Conservation (phyloP, 805 yeast genomes). For the Sugiyamaella marilandica region DNA sequence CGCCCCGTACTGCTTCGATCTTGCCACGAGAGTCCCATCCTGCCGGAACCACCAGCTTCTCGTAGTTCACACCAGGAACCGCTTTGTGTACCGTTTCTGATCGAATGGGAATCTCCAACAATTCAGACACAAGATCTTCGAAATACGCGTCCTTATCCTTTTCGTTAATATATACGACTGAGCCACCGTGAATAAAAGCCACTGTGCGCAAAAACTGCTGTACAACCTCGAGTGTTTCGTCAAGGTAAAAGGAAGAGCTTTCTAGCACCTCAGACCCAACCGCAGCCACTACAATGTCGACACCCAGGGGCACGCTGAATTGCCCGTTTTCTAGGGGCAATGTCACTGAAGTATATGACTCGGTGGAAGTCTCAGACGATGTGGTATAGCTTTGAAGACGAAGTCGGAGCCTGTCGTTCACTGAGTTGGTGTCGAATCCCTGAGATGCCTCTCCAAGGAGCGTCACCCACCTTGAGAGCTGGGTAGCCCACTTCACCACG, state of each 20-base stretch:
- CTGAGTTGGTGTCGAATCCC: constrained; percentile 6
- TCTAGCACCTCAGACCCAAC: constrained; percentile 19
- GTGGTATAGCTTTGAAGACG: constrained; percentile 17
- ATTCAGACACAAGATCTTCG: constrained; percentile 20
- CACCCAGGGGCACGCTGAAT: constrained; percentile 27
- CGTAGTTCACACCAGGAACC: constrained; percentile 21
- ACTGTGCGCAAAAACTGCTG: constrained; percentile 30
- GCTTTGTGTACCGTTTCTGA: constrained; percentile 17
- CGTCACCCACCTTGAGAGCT: constrained; percentile 18
- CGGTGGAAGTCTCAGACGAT: constrained; percentile 4
- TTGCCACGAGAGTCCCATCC: constrained; percentile 35
- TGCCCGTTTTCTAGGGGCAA: constrained; percentile 30
- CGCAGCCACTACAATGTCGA: constrained; percentile 24
- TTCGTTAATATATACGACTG: constrained; percentile 11
- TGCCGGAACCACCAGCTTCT: constrained; percentile 27
- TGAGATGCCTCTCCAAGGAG: constrained; percentile 14
- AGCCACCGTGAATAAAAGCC: constrained; percentile 19
- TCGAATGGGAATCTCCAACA: constrained; percentile 19
- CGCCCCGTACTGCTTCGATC: constrained; percentile 25
- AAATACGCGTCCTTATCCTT: not conserved
- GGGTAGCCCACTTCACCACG: constrained; percentile 19
- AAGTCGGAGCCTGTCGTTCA: constrained; percentile 2
- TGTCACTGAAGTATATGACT: constrained; percentile 12
- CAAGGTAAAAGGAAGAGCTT: constrained; percentile 8
- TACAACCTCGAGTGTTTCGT: constrained; percentile 26